phyloP scores from a whole-genome alignment of 2,329 filamentous ascomycete species.

The Alternaria novae-zelandiae region DNA sequence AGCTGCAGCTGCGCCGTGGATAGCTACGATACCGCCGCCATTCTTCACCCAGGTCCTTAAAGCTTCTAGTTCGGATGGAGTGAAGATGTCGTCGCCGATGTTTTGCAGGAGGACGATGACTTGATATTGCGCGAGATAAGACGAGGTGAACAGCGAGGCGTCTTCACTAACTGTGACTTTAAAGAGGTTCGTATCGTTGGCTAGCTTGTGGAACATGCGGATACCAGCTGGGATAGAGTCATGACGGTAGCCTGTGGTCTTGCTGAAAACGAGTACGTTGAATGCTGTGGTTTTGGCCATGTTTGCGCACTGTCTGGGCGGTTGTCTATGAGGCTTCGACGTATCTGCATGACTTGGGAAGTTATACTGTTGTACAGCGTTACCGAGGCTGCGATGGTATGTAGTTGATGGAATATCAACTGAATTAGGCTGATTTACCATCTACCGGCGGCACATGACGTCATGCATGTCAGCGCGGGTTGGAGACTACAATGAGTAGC shows the following conservation, averaged over 20 bases:
- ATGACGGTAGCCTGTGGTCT: slow-evolving; percentile 37
- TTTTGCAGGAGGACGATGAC: slow-evolving; percentile 26
- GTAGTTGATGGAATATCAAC: background rate
- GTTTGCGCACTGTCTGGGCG: background rate
- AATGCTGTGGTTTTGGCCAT: slow-evolving; percentile 3
- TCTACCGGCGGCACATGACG: background rate
- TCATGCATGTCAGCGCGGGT: background rate
- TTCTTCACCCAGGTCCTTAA: slow-evolving; percentile 21
- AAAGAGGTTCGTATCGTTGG: slow-evolving; percentile 9
- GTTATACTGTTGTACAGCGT: background rate
- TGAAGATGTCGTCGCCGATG: slow-evolving; percentile 23
- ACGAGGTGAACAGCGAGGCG: slow-evolving; percentile 14
- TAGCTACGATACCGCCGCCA: slow-evolving; percentile 33
- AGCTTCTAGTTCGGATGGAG: slow-evolving; percentile 13
- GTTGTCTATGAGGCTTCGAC: background rate
- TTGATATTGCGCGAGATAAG: slow-evolving; percentile 9
- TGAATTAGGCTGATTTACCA: background rate
- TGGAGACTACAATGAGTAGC: background rate
- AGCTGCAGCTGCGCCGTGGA: slow-evolving; percentile 36
- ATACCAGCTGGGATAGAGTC: slow-evolving; percentile 31
- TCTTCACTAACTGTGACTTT: slow-evolving; percentile 27
- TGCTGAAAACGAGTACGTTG: slow-evolving; percentile 34
- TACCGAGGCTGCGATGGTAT: background rate
- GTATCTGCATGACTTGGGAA: background rate
- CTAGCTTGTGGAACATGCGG: slow-evolving; percentile 15